Evolutionary conservation across 73 alveolate species (phyloP).

Genomic region (Paramecium caudatum): DNA sequence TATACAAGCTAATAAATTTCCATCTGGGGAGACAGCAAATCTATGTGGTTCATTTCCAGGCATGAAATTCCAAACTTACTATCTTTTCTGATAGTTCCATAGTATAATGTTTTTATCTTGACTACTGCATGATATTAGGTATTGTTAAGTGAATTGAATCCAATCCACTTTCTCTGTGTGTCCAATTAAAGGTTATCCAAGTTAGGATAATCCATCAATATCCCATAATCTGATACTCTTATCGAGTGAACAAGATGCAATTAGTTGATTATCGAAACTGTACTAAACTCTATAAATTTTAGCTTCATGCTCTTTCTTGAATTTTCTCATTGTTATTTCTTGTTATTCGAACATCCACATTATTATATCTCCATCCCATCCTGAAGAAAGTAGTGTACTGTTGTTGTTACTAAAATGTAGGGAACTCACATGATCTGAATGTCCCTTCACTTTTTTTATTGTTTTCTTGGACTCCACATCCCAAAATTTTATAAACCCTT

Average conservation of each 20-base stretch:
- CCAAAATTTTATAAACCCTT: constrained; percentile 19
- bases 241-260: constrained; percentile 58
- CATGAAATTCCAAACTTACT: constrained; percentile 13
- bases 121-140: constrained; percentile 36
- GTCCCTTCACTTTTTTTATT: constrained; percentile 31
- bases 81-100: background rate
- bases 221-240: constrained; percentile 44
- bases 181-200: background rate
- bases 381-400: background rate
- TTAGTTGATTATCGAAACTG: background rate
- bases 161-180: constrained; percentile 28
- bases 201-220: background rate
- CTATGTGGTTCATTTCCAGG: constrained; percentile 60
- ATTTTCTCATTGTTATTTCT: background rate
- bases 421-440: constrained; percentile 26
- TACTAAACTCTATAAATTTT: background rate
- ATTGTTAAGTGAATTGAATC: background rate
- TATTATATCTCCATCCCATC: constrained; percentile 31
- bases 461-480: constrained; percentile 35
- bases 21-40: constrained; percentile 34
- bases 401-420: background rate
- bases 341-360: constrained; percentile 34
- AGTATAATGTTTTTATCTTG: background rate
- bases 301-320: constrained; percentile 44
- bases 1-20: constrained; percentile 14